phyloP scores from a whole-genome alignment of 371 early-diverging fungal genomes.

The Sporodiniella umbellata region DNA sequence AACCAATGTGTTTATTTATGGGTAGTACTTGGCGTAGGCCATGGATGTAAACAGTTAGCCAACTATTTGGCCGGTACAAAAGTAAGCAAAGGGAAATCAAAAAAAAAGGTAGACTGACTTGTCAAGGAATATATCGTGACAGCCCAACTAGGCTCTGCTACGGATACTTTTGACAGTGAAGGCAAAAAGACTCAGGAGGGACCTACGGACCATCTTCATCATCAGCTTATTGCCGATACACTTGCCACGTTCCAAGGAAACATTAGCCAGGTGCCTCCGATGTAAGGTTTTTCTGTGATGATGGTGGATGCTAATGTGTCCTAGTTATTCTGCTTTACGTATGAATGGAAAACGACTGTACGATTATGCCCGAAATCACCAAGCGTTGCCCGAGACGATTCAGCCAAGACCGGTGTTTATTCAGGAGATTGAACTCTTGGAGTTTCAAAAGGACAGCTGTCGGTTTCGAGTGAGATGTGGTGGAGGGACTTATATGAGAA shows the following conservation, averaged over 20 bases:
- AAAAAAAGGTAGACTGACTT: too few relatives aligned
- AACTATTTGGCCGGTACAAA: constrained; percentile 26
- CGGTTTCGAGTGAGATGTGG: constrained; percentile 33
- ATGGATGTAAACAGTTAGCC: constrained; percentile 42
- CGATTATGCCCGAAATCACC: constrained; percentile 45
- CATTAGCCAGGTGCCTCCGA: constrained; percentile 45
- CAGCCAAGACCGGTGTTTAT: constrained; percentile 30
- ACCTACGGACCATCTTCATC: constrained; percentile 27
- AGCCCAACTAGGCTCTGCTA: constrained; percentile 39
- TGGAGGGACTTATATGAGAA: constrained; percentile 53
- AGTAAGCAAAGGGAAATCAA: too few relatives aligned
- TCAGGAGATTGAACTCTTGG: constrained; percentile 21
- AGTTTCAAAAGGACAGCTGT: constrained; percentile 11
- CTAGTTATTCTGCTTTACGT: constrained; percentile 47
- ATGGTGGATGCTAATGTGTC: too few relatives aligned
- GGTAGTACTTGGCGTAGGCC: constrained; percentile 46
- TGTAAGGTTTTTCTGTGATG: constrained; percentile 36
- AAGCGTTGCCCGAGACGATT: constrained; percentile 30
- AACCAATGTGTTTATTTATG: too few relatives aligned
- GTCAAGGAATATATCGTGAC: constrained; percentile 45
- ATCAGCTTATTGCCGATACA: constrained; percentile 13
- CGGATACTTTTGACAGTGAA: constrained; percentile 47
- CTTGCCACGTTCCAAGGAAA: constrained; percentile 35
- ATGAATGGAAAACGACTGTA: constrained; percentile 49
- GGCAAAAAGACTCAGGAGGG: constrained; percentile 29